Evolutionary conservation across 768 basidiomycete species (phyloP).

Genomic region (Panaeolus cyanescens): DNA sequence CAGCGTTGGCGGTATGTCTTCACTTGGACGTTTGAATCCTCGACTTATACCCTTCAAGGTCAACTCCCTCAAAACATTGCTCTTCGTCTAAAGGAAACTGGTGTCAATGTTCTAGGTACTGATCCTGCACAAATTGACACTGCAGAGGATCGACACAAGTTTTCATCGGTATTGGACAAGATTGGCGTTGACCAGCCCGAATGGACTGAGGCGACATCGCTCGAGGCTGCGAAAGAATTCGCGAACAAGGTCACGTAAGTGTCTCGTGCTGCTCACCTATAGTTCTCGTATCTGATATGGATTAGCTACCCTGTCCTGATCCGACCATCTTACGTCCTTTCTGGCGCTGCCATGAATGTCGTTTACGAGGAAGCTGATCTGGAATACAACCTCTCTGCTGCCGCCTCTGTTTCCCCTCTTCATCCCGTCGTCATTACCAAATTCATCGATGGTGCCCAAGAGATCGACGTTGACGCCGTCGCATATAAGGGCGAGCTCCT

Average conservation of each 20-base stretch:
- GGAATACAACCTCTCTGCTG: constrained; percentile 94
- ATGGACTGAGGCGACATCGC: constrained; percentile 88
- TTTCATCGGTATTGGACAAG: constrained; percentile 93
- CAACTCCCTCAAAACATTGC: constrained; percentile 99
- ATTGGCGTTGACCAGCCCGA: constrained; percentile 97
- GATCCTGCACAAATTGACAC: constrained; percentile 95
- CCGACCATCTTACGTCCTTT: constrained; percentile 97
- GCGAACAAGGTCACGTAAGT: constrained; percentile 79
- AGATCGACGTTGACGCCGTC: constrained; percentile 97
- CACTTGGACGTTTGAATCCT: neutral
- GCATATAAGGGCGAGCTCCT: constrained; percentile 91
- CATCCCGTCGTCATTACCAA: constrained; percentile 99
- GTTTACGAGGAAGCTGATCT: constrained; percentile 89
- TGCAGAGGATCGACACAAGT: constrained; percentile 99
- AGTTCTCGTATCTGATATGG: constrained; percentile 8
- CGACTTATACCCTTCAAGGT: constrained; percentile 43
- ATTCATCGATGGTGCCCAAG: constrained; percentile 97
- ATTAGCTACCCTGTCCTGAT: constrained; percentile 93
- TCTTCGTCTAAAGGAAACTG: constrained; percentile 86
- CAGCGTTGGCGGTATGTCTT: constrained; percentile 84
- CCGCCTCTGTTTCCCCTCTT: constrained; percentile 92
- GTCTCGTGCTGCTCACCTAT: neutral
- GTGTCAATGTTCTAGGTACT: constrained; percentile 94
- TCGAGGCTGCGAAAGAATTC: constrained; percentile 91
- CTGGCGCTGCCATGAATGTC: constrained; percentile 99